Conservation (phyloP, 192 early-diverging fungal species). For the Coemansia sp. region DNA sequence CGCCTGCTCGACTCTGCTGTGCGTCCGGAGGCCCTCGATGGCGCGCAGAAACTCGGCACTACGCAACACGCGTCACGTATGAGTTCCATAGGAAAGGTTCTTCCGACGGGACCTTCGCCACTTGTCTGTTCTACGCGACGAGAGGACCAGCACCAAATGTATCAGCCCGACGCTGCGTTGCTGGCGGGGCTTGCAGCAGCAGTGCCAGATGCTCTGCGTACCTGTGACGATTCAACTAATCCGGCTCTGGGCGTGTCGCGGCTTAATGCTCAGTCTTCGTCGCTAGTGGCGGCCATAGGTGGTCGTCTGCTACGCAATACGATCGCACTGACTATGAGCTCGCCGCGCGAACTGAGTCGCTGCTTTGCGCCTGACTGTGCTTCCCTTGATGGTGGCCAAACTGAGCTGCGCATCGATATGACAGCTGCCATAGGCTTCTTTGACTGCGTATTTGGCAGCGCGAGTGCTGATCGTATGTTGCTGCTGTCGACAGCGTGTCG, state of each 20-base stretch:
- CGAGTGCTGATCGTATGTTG: not conserved
- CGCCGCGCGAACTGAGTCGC: conserved; percentile 14
- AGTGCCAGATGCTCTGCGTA: too few relatives aligned
- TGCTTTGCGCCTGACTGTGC: conserved; percentile 15
- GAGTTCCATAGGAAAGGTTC: too few relatives aligned
- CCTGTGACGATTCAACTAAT: conserved; percentile 1
- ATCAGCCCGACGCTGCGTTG: too few relatives aligned
- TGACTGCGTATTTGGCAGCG: not conserved
- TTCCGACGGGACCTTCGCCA: too few relatives aligned
- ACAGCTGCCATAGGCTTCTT: conserved; percentile 20
- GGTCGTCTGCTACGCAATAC: conserved; percentile 33
- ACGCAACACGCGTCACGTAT: too few relatives aligned
- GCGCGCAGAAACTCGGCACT: too few relatives aligned
- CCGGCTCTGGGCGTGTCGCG: conserved; percentile 25
- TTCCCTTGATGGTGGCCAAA: not conserved
- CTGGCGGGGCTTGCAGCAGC: too few relatives aligned
- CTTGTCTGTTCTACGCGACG: too few relatives aligned
- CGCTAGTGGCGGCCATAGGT: conserved; percentile 20
- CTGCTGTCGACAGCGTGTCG: not conserved
- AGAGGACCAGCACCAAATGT: too few relatives aligned
- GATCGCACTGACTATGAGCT: conserved; percentile 17
- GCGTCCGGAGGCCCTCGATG: too few relatives aligned
- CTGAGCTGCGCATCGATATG: conserved; percentile 20
- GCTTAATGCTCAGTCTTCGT: conserved; percentile 28
- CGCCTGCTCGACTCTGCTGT: too few relatives aligned